Percentiles rank a stretch among this genome's conserved stretches.
phyloP scores from a whole-genome alignment of 441 rosid genomes.

The Dalechampia spathulata region DNA sequence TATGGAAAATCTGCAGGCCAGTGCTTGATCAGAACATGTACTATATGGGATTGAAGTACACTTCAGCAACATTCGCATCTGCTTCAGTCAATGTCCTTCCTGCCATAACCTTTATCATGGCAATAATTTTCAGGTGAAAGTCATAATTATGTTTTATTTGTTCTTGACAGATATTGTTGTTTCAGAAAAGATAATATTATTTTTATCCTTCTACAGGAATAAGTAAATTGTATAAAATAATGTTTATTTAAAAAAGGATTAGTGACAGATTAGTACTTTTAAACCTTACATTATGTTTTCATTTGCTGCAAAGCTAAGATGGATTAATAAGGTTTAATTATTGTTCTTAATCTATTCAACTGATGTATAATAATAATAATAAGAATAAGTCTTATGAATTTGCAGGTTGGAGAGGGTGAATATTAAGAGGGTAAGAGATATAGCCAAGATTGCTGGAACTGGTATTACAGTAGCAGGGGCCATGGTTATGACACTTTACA shows the following conservation, averaged over 20 bases:
- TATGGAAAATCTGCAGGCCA: slow-evolving; percentile 43
- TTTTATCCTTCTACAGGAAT: too few species aligned
- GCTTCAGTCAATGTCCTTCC: slow-evolving; percentile 72
- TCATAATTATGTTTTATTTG: too few species aligned
- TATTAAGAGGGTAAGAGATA: slow-evolving; percentile 49
- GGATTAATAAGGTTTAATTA: background rate
- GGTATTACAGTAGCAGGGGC: slow-evolving; percentile 72
- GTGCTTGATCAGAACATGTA: slow-evolving; percentile 87
- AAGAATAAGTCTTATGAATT: background rate
- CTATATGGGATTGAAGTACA: slow-evolving; percentile 72
- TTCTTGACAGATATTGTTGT: too few species aligned
- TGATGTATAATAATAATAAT: too few species aligned
- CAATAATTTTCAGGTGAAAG: slow-evolving; percentile 64
- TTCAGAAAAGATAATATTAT: too few species aligned
- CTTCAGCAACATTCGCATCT: slow-evolving; percentile 82
- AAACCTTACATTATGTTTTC: too few species aligned
- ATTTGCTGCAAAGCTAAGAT: background rate
- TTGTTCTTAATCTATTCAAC: background rate
- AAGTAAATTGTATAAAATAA: too few species aligned
- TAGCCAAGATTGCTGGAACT: slow-evolving; percentile 79
- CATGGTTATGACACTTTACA: slow-evolving; percentile 89
- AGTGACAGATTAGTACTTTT: too few species aligned
- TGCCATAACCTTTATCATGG: slow-evolving; percentile 78
- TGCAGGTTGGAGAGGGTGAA: slow-evolving; percentile 66
- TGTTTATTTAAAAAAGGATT: too few species aligned